phyloP scores from a whole-genome alignment of 2,329 filamentous ascomycete genomes.

The Thielaviopsis punctulata region DNA sequence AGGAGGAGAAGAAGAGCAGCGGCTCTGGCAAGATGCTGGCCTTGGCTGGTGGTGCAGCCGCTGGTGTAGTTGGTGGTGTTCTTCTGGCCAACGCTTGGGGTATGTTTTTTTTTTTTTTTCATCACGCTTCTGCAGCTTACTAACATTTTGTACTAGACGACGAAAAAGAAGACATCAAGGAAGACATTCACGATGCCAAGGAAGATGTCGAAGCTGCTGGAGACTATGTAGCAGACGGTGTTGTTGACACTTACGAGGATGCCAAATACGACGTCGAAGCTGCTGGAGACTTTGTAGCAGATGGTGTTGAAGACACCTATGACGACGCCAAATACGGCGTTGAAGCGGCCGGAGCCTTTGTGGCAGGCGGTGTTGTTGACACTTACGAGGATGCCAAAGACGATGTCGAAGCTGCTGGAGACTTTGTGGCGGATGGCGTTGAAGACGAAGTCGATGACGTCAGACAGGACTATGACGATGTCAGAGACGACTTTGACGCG shows the following conservation, averaged over 20 bases:
- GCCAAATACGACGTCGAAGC: slow-evolving; percentile 4
- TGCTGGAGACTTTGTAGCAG: not conserved
- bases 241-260: not conserved
- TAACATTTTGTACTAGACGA: not conserved
- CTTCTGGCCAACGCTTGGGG: slow-evolving; percentile 38
- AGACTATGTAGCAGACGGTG: too few species aligned
- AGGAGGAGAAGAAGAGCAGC: slow-evolving; percentile 25
- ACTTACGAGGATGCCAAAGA: too few species aligned
- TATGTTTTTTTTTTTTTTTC: slow-evolving; percentile 18
- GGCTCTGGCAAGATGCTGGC: slow-evolving; percentile 39
- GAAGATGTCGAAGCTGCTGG: not conserved
- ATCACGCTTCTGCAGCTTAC: not conserved
- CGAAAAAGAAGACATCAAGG: not conserved
- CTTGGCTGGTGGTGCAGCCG: slow-evolving; percentile 40
- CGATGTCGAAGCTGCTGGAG: not conserved
- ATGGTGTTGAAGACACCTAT: too few species aligned
- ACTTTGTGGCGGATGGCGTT: not conserved
- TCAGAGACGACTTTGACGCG: not conserved
- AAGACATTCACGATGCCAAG: slow-evolving; percentile 4
- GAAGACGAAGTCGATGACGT: not conserved
- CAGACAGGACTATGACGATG: not conserved
- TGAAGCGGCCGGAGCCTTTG: not conserved
- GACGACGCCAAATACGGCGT: slow-evolving; percentile 5
- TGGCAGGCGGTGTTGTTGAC: too few species aligned
- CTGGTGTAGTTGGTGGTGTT: slow-evolving; percentile 40